Percentiles rank a stretch among this genome's conserved stretches.
Evolutionary conservation across 2,329 filamentous ascomycete species (phyloP).

Genomic region (Fusarium continuum): DNA sequence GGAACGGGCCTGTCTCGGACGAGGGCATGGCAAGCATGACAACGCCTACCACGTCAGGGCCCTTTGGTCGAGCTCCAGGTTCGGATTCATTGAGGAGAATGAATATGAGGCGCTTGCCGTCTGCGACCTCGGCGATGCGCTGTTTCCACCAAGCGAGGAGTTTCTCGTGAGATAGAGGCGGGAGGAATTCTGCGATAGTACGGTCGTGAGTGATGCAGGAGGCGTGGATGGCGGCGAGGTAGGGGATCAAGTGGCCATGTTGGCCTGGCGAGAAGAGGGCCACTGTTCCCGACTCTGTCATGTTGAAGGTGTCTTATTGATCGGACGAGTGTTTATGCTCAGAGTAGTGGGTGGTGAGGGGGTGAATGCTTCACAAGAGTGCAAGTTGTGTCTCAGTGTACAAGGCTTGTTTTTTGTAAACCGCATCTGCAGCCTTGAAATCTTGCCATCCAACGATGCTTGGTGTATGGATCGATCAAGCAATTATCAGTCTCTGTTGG

Average conservation of each 20-base stretch:
- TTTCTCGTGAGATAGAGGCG: constrained; percentile 65
- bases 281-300: constrained; percentile 49
- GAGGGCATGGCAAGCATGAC: constrained; percentile 63
- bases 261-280: constrained; percentile 55
- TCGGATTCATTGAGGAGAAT: constrained; percentile 57
- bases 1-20: constrained; percentile 65
- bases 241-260: constrained; percentile 63
- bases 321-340: not conserved
- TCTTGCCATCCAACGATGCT: not conserved
- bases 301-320: constrained; percentile 18
- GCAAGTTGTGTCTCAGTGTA: constrained; percentile 5
- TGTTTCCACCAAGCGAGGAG: constrained; percentile 67
- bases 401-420: not conserved
- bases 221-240: constrained; percentile 66
- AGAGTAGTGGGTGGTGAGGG: not conserved
- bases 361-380: not conserved
- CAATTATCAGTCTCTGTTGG: not conserved
- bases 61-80: constrained; percentile 48
- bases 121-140: constrained; percentile 57
- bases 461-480: not conserved
- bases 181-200: constrained; percentile 66
- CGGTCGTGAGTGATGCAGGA: constrained; percentile 67
- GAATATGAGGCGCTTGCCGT: constrained; percentile 60
- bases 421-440: not conserved
- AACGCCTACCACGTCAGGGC: constrained; percentile 62